Conservation (phyloP, 2,329 filamentous ascomycete species). For the Botrytis sinoallii region DNA sequence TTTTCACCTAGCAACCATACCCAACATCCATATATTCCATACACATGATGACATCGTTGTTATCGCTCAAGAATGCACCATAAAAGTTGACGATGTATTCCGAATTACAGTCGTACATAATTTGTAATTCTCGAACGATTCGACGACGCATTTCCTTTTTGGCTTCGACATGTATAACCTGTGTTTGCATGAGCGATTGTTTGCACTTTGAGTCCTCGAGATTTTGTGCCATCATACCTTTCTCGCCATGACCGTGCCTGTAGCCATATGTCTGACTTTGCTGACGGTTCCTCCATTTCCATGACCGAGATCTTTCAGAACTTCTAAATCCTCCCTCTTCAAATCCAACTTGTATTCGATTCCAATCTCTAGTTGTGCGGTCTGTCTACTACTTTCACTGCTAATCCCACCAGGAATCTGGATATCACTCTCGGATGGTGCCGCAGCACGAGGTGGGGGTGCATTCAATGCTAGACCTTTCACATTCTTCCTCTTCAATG, state of each 20-base stretch:
- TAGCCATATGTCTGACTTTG: constrained; percentile 93
- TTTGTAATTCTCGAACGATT: constrained; percentile 94
- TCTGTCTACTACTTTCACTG: constrained; percentile 56
- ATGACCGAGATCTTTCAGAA: constrained; percentile 89
- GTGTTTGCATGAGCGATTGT: constrained; percentile 19
- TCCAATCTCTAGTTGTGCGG: constrained; percentile 81
- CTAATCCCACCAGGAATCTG: constrained; percentile 59
- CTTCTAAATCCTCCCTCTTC: constrained; percentile 84
- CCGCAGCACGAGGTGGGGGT: constrained; percentile 67
- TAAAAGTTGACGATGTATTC: constrained; percentile 98
- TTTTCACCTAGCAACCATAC: constrained; percentile 54
- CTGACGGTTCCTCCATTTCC: constrained; percentile 98
- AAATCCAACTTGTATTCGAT: constrained; percentile 95
- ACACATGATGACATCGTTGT: constrained; percentile 97
- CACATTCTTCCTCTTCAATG: constrained; percentile 98
- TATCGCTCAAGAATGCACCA: constrained; percentile 93
- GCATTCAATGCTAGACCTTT: constrained; percentile 89
- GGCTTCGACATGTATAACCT: constrained; percentile 97
- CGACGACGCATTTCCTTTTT: constrained; percentile 96
- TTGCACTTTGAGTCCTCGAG: background rate
- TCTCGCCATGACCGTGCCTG: constrained; percentile 93
- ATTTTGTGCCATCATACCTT: constrained; percentile 61
- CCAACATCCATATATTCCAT: constrained; percentile 99
- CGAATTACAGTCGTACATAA: constrained; percentile 97
- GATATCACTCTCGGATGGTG: constrained; percentile 69